Percentiles rank a stretch among this genome's conserved stretches.
These are phyloP conservation scores for Orbilia brochopaga DNA, from an alignment of 2,329 filamentous ascomycete species.

Conservation along the genomic window DNA sequence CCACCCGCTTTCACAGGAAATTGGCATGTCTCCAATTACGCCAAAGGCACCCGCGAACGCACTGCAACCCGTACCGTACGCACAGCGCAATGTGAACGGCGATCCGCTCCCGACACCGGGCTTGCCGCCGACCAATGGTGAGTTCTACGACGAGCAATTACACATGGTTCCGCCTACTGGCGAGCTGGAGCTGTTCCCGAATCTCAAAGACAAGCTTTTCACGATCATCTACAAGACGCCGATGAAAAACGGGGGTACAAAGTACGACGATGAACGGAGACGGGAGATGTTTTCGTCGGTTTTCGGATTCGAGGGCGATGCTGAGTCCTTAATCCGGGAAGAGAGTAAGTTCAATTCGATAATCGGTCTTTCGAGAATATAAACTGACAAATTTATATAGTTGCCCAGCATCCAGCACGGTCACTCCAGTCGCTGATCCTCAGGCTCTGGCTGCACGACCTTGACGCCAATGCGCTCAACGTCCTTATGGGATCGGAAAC, in stretches of 20 bases:
- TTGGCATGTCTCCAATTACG: conserved; percentile 55
- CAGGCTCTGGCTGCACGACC: conserved; percentile 89
- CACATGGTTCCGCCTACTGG: conserved; percentile 43
- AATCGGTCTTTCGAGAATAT: neutral
- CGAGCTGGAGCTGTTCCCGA: conserved; percentile 57
- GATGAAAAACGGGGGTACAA: conserved; percentile 44
- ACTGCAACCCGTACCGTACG: conserved; percentile 40
- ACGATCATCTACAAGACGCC: conserved; percentile 57
- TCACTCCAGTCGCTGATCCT: conserved; percentile 73
- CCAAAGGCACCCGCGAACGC: conserved; percentile 55
- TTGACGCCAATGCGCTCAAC: conserved; percentile 79
- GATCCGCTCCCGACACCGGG: conserved; percentile 43
- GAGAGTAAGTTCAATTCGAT: conserved; percentile 65
- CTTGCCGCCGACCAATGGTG: conserved; percentile 35
- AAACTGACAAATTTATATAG: conserved; percentile 8
- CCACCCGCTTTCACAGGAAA: conserved; percentile 55
- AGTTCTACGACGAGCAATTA: conserved; percentile 48
- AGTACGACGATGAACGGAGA: conserved; percentile 71
- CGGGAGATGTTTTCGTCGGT: conserved; percentile 90
- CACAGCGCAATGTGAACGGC: conserved; percentile 44
- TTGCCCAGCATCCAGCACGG: conserved; percentile 50
- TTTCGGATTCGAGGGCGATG: conserved; percentile 91
- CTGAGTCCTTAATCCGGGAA: conserved; percentile 79
- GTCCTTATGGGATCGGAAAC: conserved; percentile 76
- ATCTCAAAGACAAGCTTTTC: conserved; percentile 62